phyloP scores from a whole-genome alignment of 2,329 filamentous ascomycete species.

The Cercospora sp. region DNA sequence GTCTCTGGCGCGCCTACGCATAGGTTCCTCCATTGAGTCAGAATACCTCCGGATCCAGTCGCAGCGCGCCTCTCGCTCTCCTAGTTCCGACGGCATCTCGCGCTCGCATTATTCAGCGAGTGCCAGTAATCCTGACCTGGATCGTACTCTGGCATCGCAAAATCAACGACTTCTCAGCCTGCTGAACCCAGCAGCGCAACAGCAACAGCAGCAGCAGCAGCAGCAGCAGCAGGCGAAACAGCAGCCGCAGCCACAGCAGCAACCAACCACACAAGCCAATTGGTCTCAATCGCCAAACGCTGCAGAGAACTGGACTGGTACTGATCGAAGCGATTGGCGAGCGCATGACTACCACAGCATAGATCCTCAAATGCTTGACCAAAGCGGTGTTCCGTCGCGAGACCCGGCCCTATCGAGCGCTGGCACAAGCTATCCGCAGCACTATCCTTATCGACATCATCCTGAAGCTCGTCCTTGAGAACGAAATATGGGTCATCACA shows the following conservation, averaged over 20 bases:
- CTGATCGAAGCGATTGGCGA: not conserved
- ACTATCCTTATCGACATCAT: not conserved
- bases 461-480: not conserved
- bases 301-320: not conserved
- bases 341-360: not conserved
- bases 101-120: not conserved
- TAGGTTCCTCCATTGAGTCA: constrained; percentile 21
- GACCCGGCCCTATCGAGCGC: not conserved
- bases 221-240: not conserved
- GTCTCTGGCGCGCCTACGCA: constrained; percentile 25
- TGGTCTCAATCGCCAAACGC: not conserved
- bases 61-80: constrained; percentile 1
- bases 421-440: not conserved
- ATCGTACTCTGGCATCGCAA: not conserved
- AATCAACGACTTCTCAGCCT: constrained; percentile 3
- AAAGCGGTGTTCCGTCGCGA: not conserved
- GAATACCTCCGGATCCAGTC: constrained; percentile 10
- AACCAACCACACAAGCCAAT: not conserved
- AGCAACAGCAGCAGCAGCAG: not conserved
- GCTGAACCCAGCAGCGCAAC: not conserved
- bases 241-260: not conserved
- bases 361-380: not conserved
- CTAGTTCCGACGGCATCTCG: not conserved
- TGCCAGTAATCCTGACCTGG: not conserved
- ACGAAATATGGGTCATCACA: not conserved